Conservation (phyloP, 495 filamentous ascomycete genomes). For the Hypoxylon perforatum region DNA sequence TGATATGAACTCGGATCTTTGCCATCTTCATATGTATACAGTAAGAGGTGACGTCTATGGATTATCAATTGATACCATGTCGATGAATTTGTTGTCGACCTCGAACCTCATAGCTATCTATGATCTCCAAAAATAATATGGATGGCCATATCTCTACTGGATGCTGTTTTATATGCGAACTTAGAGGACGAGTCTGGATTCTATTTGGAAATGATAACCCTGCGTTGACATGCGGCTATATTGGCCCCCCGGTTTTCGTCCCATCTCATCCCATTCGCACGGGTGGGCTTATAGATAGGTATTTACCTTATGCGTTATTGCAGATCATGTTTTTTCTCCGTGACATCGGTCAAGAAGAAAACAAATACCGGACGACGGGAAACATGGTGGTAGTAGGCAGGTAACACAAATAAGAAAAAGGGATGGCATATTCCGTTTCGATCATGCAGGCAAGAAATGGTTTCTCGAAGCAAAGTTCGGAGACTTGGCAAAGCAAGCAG, state of each 20-base stretch:
- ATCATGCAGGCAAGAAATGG: conserved; percentile 16
- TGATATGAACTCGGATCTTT: conserved; percentile 1
- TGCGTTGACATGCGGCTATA: background rate
- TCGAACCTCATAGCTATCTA: too few relatives aligned
- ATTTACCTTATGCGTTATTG: conserved; percentile 7
- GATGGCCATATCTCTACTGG: too few relatives aligned
- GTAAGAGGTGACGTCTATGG: too few relatives aligned
- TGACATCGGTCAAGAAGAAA: background rate
- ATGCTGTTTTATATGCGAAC: too few relatives aligned
- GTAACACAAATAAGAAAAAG: background rate
- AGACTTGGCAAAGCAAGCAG: conserved; percentile 36
- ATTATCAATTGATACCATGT: too few relatives aligned
- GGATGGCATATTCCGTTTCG: conserved; percentile 25
- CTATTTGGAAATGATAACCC: background rate
- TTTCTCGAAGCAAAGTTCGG: conserved; percentile 10
- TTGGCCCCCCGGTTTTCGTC: background rate
- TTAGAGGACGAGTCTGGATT: background rate
- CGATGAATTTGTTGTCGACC: too few relatives aligned
- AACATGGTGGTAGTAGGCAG: conserved; percentile 3
- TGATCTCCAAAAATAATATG: too few relatives aligned
- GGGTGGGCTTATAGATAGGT: conserved; percentile 8
- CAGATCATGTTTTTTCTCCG: conserved; percentile 10
- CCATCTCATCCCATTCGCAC: conserved; percentile 30
- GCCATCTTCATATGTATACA: too few relatives aligned
- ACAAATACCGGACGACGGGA: conserved; percentile 21